These are phyloP conservation scores for Pleurotus pulmonarius DNA, from an alignment of 768 basidiomycete genomes.

Conservation along the genomic window DNA sequence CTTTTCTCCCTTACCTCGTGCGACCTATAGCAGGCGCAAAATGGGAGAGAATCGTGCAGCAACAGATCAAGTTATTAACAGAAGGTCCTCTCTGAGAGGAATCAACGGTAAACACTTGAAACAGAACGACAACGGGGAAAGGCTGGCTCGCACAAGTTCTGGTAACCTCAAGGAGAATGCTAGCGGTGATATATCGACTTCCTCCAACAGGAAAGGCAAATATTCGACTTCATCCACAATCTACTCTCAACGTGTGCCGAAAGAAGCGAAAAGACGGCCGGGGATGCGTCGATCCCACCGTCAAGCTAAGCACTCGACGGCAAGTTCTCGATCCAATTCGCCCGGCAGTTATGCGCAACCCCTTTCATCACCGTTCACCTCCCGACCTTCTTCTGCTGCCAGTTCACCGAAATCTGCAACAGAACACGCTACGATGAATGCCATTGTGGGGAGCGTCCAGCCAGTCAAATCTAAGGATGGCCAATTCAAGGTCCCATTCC, in stretches of 20 bases:
- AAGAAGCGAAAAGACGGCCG: not conserved
- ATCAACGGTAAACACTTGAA: not conserved
- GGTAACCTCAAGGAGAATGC: slow-evolving; percentile 5
- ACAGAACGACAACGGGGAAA: not conserved
- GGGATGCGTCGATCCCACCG: not conserved
- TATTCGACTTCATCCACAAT: too few relatives aligned
- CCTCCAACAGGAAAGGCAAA: not conserved
- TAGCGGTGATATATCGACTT: not conserved
- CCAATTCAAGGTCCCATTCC: slow-evolving; percentile 1
- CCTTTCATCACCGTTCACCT: slow-evolving; percentile 3
- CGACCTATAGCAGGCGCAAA: not conserved
- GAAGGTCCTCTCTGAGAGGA: not conserved
- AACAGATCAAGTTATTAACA: not conserved
- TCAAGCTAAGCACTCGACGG: not conserved
- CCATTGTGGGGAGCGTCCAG: not conserved
- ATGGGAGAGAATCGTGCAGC: not conserved
- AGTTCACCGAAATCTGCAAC: not conserved
- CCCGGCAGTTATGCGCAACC: not conserved
- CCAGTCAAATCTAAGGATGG: slow-evolving; percentile 1
- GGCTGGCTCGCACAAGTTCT: not conserved
- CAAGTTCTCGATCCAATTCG: not conserved
- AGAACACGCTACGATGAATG: too few relatives aligned
- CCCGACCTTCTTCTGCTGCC: slow-evolving; percentile 1
- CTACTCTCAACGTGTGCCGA: not conserved
- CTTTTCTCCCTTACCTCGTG: not conserved